phyloP scores from a whole-genome alignment of 129 eudicot genomes.

The Logfia minima region DNA sequence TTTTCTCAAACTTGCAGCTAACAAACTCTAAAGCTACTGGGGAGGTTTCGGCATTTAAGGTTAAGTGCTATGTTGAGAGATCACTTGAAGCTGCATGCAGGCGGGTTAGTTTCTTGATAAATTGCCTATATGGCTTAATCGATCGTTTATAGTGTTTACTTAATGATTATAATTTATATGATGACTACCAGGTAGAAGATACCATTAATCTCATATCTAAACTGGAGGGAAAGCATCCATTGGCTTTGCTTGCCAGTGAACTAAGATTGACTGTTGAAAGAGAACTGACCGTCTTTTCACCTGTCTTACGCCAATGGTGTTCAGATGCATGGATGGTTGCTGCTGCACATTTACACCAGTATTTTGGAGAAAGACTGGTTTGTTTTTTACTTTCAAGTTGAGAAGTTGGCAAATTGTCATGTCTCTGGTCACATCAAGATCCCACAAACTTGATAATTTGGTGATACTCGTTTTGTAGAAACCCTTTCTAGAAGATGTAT shows the following conservation, averaged over 20 bases:
- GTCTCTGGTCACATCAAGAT: conserved; percentile 14
- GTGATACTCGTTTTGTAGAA: conserved; percentile 41
- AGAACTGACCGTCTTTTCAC: conserved; percentile 55
- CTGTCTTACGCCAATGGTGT: conserved; percentile 62
- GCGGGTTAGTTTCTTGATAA: conserved; percentile 58
- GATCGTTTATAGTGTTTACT: background rate
- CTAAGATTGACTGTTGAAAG: conserved; percentile 57
- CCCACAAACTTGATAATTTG: conserved; percentile 8
- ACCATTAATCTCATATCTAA: conserved; percentile 46
- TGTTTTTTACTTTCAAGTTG: conserved; percentile 21
- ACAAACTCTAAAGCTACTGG: conserved; percentile 36
- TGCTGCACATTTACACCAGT: conserved; percentile 55
- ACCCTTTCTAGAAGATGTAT: conserved; percentile 60
- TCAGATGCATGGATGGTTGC: conserved; percentile 70
- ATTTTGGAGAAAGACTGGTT: conserved; percentile 86
- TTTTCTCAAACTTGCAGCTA: conserved; percentile 47
- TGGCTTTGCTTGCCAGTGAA: conserved; percentile 77
- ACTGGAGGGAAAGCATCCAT: conserved; percentile 53
- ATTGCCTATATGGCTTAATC: background rate
- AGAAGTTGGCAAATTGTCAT: background rate
- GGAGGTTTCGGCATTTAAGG: conserved; percentile 40
- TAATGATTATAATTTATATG: conserved; percentile 17
- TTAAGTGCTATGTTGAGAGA: conserved; percentile 51
- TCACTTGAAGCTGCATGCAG: conserved; percentile 70
- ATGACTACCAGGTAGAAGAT: conserved; percentile 48